Percentiles rank a stretch among this genome's conserved stretches.
Conservation (phyloP, 228 moss, liverwort and hornwort genomes). For the Sphagnum magellanicum region DNA sequence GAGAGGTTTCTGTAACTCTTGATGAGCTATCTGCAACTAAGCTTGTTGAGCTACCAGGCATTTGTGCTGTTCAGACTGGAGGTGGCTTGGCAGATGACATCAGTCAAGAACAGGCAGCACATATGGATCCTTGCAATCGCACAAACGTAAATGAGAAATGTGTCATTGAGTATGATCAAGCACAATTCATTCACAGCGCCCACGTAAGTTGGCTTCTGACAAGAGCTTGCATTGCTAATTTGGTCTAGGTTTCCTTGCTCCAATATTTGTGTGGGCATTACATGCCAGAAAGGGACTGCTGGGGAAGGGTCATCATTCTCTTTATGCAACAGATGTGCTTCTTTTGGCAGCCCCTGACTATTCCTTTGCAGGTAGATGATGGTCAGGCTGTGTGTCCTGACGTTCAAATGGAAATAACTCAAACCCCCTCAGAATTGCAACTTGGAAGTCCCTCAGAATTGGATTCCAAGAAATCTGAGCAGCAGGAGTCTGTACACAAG, state of each 20-base stretch:
- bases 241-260: too few relatives aligned
- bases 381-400: conserved; percentile 6
- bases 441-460: conserved; percentile 24
- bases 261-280: too few relatives aligned
- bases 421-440: conserved; percentile 27
- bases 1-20: background rate
- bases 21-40: background rate
- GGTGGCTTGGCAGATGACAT: conserved; percentile 10
- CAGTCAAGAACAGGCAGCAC: conserved; percentile 10
- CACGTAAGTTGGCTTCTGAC: too few relatives aligned
- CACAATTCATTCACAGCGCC: too few relatives aligned
- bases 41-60: conserved; percentile 8
- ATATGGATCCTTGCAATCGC: background rate
- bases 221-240: too few relatives aligned
- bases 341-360: too few relatives aligned
- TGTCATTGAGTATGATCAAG: too few relatives aligned
- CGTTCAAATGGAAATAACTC: conserved; percentile 11
- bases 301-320: too few relatives aligned
- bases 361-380: conserved; percentile 19
- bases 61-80: conserved; percentile 11
- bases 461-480: background rate
- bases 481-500: conserved; percentile 27
- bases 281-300: too few relatives aligned
- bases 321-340: too few relatives aligned
- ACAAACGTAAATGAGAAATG: too few relatives aligned